Base-by-base conservation (phyloP, 352 stramenopile genomes). In the Phytophthora foliorum region DNA sequence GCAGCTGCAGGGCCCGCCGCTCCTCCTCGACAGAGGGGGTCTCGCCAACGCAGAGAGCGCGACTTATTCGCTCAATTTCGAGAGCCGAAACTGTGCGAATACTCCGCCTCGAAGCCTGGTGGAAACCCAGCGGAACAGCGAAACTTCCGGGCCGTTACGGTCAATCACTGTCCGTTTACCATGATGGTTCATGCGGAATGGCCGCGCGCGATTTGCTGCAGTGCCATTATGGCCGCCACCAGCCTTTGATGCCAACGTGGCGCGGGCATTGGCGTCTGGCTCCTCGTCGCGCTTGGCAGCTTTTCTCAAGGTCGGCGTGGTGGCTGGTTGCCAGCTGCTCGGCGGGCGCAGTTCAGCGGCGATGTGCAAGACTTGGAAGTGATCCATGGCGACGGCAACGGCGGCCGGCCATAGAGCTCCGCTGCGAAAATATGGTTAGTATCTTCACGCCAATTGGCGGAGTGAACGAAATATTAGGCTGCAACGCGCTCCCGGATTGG, bases 261-360 rank as follows among this genome's bases (percentile, higher is more conserved):
- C 52, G 21, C 6, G 32, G 21, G 11, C 32, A 29, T 5, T 50
- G 39, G 22, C 57, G 38, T 29, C 57, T 52, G 57, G 44, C 56
- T 55, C 36, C 24, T 31, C 31, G 8, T 31, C 31, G 8, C 32
- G 24, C 8, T 0, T 17, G 32, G 32, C 22, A 45, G 48, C 48
- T 27, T 67, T 67, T 61, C 59, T 67, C 59, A 67, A 61, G 59
- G 59, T 49, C 58, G 45, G 44, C 32, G 44, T 53, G 45, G 57
- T 63, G 57, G 29, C 22, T 22, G 32, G 32, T 45, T 13, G 9
- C 58, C 58, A 67, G 58, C 58, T 67, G 58, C 55, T 63, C 13
- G 34, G 11, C 9, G 34, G 34, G 34, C 14, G 34, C 29, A 34
- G 29, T 34, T 34, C 46, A 32, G 17, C n/a, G 51, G 32, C 50